These are phyloP conservation scores for Citrus trifoliata DNA, from an alignment of 345 rosid genomes.

Conservation along the genomic window DNA sequence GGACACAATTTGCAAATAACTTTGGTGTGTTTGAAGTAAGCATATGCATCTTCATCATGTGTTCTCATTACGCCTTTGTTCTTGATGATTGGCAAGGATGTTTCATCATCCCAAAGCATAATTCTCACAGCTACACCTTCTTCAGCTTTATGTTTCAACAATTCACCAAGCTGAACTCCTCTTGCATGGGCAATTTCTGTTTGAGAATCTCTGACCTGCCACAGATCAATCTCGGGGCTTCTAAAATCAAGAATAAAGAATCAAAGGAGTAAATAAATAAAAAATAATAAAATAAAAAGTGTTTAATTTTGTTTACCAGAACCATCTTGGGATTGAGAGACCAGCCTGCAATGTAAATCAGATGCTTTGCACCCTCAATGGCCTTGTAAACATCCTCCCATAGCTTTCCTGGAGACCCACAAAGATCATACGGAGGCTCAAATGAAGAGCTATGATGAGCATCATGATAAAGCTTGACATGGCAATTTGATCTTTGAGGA, in stretches of 20 bases:
- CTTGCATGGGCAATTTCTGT: slow-evolving; percentile 59
- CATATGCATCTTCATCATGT: slow-evolving; percentile 59
- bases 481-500: slow-evolving; percentile 69
- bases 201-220: slow-evolving; percentile 60
- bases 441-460: slow-evolving; percentile 56
- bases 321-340: slow-evolving; percentile 76
- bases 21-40: slow-evolving; percentile 61
- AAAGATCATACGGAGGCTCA: slow-evolving; percentile 45
- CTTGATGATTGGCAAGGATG: slow-evolving; percentile 70
- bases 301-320: slow-evolving; percentile 38
- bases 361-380: slow-evolving; percentile 66
- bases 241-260: neutral
- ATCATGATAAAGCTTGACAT: slow-evolving; percentile 72
- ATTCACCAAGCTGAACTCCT: slow-evolving; percentile 71
- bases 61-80: slow-evolving; percentile 82
- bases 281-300: neutral
- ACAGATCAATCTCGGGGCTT: neutral
- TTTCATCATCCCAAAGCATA: slow-evolving; percentile 86
- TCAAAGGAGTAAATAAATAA: neutral
- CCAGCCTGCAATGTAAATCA: slow-evolving; percentile 90
- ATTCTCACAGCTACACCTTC: slow-evolving; percentile 91
- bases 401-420: slow-evolving; percentile 45
- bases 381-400: slow-evolving; percentile 89
- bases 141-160: slow-evolving; percentile 63
- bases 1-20: slow-evolving; percentile 71